Evolutionary conservation across 2,329 filamentous ascomycete species (phyloP), one percentile per base, ranked within the genome.

Genomic region (Parasarocladium wereldwijsianum): DNA sequence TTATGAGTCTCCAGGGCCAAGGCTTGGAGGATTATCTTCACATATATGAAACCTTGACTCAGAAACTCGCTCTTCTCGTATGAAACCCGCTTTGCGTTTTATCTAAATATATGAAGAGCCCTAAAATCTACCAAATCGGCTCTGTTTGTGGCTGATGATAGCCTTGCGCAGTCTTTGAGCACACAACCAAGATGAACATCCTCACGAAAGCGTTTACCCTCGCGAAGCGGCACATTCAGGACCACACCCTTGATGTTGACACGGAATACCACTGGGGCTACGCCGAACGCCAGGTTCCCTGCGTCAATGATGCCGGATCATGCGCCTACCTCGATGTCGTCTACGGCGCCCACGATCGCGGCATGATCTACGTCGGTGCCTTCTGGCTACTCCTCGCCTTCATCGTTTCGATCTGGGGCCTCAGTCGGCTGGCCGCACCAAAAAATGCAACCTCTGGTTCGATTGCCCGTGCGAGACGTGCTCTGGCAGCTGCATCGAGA

Each of bases 321-420:
- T 65, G 61, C 43, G 54, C 43, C 16, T 64, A 65, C 40, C 58
- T 69, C 28, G 64, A 69, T 34, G 49, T 56, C 19, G 62, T 68
- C 26, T 69, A 69, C 36, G 36, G 38, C 15, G 47, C 56, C 10
- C 64, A 69, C 41, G 64, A 66, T 34, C 32, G 50, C 6, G 52
- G 60, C 13, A 65, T 69, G 56, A 38, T 65, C 20, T 68, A 66
- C 43, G 50, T 50, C 1, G 64, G 60, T 25, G 58, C 65, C 25
- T 39, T 69, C 17, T 69, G 64, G 64, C 46, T 54, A 4, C 57
- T 57, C 5, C 45, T 67, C 24, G 41, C 50, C 25, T 58, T 50
- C 12, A 45, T 66, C 27, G 36, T 68, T 5, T 37, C 63, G 14
- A 17, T 58, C 16, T 66, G 58, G 58, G 55, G 51, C 24, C 25